Evolutionary conservation across 139 green algal genomes (phyloP).

Genomic region (Coelastrella sp.): DNA sequence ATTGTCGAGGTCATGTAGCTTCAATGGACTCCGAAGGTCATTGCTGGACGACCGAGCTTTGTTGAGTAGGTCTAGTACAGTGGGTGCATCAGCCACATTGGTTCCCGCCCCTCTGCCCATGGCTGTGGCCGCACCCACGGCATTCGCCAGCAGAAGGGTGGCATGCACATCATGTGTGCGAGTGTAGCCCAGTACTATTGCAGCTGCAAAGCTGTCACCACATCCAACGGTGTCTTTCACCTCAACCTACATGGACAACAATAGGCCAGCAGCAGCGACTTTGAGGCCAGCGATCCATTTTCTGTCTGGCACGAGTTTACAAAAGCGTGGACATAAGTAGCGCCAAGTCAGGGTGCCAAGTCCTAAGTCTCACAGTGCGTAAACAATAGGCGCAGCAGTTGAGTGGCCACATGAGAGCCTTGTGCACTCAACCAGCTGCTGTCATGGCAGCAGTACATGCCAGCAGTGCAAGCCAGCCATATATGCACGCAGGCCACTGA

Average conservation of each 20-base stretch:
- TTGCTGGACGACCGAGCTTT: neutral
- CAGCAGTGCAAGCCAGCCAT: no score
- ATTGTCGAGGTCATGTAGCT: constrained; percentile 17
- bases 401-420: neutral
- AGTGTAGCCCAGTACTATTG: constrained; percentile 89
- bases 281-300: no score
- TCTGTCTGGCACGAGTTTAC: no score
- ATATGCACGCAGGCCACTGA: neutral
- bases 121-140: constrained; percentile 94
- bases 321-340: no score
- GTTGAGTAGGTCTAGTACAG: constrained; percentile 51
- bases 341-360: no score
- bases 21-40: neutral
- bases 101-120: constrained; percentile 86
- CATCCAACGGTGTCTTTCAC: constrained; percentile 97
- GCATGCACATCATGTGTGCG: constrained; percentile 52
- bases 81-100: constrained; percentile 83
- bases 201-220: constrained; percentile 95
- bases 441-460: no score
- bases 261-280: neutral
- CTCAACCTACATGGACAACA: constrained; percentile 68
- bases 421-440: neutral
- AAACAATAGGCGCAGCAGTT: no score
- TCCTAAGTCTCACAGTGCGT: no score
- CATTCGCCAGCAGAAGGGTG: constrained; percentile 93